Conservation (phyloP, 768 basidiomycete species). For the Udeniomyces megalosporus region DNA sequence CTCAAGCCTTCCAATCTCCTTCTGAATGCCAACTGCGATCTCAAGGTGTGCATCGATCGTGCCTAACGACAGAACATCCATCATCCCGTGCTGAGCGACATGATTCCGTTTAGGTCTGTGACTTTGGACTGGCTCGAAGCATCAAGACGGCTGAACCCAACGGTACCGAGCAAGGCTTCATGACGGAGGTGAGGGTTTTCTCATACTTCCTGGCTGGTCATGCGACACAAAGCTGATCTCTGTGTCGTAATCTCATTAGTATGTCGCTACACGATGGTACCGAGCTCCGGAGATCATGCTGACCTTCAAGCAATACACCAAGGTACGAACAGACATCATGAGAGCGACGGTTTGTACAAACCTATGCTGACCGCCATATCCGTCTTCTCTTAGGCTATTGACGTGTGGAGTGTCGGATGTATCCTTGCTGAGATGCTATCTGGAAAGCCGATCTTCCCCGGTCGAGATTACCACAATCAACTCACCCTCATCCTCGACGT, state of each 20-base stretch:
- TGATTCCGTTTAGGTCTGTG: constrained; percentile 13
- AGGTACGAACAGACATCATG: constrained; percentile 21
- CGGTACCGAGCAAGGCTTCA: constrained; percentile 28
- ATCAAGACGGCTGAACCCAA: constrained; percentile 19
- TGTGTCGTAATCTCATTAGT: constrained; percentile 56
- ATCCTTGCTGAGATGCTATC: constrained; percentile 80
- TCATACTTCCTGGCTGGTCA: not conserved
- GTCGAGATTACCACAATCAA: constrained; percentile 88
- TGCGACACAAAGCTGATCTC: not conserved
- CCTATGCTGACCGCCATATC: not conserved
- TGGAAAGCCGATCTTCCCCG: constrained; percentile 86
- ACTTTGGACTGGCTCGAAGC: constrained; percentile 14
- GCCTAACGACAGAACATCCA: too few relatives aligned
- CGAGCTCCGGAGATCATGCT: constrained; percentile 39
- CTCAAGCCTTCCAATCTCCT: constrained; percentile 92
- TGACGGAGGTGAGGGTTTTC: constrained; percentile 18
- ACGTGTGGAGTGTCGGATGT: constrained; percentile 43
- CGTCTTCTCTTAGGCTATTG: constrained; percentile 28
- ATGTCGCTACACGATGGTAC: constrained; percentile 79
- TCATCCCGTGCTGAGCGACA: too few relatives aligned
- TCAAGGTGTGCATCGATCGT: constrained; percentile 46
- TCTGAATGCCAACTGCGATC: constrained; percentile 87
- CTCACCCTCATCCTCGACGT: constrained; percentile 82
- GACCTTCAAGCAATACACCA: constrained; percentile 36
- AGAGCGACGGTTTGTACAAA: not conserved